Evolutionary conservation across 805 yeast genomes (phyloP), one percentile per base, ranked within the genome.

Genomic region (Yamadazyma akitaensis): DNA sequence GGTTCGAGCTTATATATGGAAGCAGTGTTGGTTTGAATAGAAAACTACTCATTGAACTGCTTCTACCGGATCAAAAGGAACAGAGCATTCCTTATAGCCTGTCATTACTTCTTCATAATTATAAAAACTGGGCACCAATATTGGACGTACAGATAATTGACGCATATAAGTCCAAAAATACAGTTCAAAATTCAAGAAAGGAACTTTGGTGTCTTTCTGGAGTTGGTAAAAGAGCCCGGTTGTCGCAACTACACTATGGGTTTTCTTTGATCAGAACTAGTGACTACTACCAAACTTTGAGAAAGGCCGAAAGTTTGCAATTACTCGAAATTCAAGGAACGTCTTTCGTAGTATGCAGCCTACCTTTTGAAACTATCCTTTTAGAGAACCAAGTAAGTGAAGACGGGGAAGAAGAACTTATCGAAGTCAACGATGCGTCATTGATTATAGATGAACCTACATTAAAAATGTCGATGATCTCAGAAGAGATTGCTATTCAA

Each of bases 121-220:
- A 65, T 56, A 64, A 62, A 32, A 74, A 70, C 50, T 77, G 82
- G 81, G 65, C 80, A 0, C 81, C 81, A 0, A 43, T 76, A 1
- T 48, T 72, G 16, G 80, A 76, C 56, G 55, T 71, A 1, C 64
- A 59, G 46, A 55, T 73, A 2, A 58, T 73, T 1, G 67, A 68
- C 18, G 49, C 67, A 1, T 53, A 31, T 34, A 43, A 37, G 9
- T 49, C 60, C n/a, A 53, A 64, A 19, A 50, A 48, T 19, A 36
- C 57, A 35, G 31, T 53, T 31, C 48, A 47, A 42, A 42, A 44
- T 35, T 53, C 61, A 1, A 51, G 54, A 5, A 70, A 73, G 43
- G 80, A 76, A 43, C 47, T 76, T 1, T 76, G 80, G 76, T 66
- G 69, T 1, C 51, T 72, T 9, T 57, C 71, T 1, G 75, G 76